Evolutionary conservation across 2,329 filamentous ascomycete species (phyloP).

Genomic region (Fusarium poae): DNA sequence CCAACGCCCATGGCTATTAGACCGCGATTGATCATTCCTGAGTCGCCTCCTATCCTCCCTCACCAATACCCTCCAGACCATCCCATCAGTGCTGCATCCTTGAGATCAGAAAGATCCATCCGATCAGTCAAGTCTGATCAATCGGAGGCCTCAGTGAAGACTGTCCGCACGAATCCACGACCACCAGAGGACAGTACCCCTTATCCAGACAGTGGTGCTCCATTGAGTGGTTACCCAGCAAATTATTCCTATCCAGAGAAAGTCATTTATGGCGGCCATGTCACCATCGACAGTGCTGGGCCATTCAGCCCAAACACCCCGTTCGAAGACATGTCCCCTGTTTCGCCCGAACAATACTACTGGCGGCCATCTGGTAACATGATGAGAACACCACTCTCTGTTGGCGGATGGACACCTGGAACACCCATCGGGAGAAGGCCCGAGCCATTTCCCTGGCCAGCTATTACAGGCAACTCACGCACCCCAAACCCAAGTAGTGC

Average conservation of each 20-base stretch:
- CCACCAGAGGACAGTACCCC: conserved; percentile 52
- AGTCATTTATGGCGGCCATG: conserved; percentile 41
- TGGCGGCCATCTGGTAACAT: conserved; percentile 38
- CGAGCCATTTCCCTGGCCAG: conserved; percentile 43
- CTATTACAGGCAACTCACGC: conserved; percentile 11
- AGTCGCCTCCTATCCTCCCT: conserved; percentile 32
- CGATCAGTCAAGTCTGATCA: conserved; percentile 39
- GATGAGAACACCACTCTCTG: conserved; percentile 30
- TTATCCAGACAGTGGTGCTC: conserved; percentile 43
- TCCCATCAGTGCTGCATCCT: conserved; percentile 38
- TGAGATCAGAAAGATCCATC: conserved; percentile 40
- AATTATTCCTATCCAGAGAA: conserved; percentile 25
- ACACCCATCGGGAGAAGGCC: conserved; percentile 37
- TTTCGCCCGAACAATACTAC: conserved; percentile 31
- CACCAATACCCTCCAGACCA: conserved; percentile 16
- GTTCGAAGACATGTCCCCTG: conserved; percentile 40
- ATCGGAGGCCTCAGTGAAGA: conserved; percentile 43
- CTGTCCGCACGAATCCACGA: conserved; percentile 47
- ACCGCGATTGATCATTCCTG: conserved; percentile 49
- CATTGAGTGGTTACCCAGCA: conserved; percentile 43
- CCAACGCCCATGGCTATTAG: conserved; percentile 50
- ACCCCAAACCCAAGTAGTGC: background rate
- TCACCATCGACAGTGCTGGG: conserved; percentile 26
- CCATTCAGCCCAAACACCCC: conserved; percentile 38
- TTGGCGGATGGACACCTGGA: conserved; percentile 16